Evolutionary conservation across 2,329 filamentous ascomycete species (phyloP).

Genomic region (Diplodia scrobiculata): DNA sequence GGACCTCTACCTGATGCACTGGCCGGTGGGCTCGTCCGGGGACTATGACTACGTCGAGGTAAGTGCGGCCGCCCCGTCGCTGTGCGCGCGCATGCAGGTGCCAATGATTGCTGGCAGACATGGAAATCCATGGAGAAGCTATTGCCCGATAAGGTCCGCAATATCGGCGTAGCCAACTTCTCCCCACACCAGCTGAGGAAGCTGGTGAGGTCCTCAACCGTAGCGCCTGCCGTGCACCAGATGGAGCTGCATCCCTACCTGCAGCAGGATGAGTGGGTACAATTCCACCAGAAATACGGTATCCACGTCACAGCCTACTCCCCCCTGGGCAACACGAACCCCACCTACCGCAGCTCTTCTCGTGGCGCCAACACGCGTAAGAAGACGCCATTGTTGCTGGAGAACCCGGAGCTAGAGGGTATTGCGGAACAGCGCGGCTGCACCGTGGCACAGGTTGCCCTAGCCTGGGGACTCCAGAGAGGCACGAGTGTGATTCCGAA

Average conservation of each 20-base stretch:
- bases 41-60: slow-evolving; percentile 28
- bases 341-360: slow-evolving; percentile 43
- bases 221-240: slow-evolving; percentile 73
- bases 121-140: slow-evolving; percentile 69
- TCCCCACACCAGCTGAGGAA: slow-evolving; percentile 53
- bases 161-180: slow-evolving; percentile 81
- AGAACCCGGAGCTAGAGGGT: slow-evolving; percentile 47
- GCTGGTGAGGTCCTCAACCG: slow-evolving; percentile 59
- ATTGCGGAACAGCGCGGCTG: slow-evolving; percentile 48
- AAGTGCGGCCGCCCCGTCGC: slow-evolving; percentile 4
- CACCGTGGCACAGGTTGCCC: slow-evolving; percentile 50
- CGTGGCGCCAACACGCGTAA: slow-evolving; percentile 30
- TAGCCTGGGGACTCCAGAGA: slow-evolving; percentile 54
- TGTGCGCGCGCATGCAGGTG: not conserved
- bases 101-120: slow-evolving; percentile 46
- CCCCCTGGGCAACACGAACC: slow-evolving; percentile 52
- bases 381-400: slow-evolving; percentile 42
- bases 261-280: slow-evolving; percentile 56
- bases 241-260: slow-evolving; percentile 78
- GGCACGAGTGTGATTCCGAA: slow-evolving; percentile 53
- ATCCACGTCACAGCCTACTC: slow-evolving; percentile 59
- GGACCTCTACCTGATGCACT: slow-evolving; percentile 48
- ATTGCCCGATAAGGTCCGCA: slow-evolving; percentile 62
- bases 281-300: slow-evolving; percentile 54
- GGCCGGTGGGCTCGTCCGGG: slow-evolving; percentile 43